These are phyloP conservation scores for Astragalus membranaceus DNA, from an alignment of 306 rosid genomes.

Conservation along the genomic window DNA sequence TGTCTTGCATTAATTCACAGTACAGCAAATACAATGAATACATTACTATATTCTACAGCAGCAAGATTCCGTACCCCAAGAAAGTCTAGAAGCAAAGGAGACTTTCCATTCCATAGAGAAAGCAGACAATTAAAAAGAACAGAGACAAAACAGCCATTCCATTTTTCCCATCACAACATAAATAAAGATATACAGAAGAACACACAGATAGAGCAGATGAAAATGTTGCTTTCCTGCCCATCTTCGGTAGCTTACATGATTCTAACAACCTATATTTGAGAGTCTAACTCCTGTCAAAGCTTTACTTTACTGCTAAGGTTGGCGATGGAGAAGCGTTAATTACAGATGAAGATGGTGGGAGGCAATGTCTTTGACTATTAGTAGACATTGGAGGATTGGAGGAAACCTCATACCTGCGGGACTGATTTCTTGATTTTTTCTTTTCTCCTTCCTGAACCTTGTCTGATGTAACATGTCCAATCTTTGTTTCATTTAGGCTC, in stretches of 20 bases:
- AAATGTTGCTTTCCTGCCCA: conserved; percentile 23
- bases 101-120: neutral
- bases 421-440: conserved; percentile 63
- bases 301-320: conserved; percentile 53
- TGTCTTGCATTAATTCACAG: neutral
- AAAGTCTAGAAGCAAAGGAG: neutral
- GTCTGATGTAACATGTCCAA: conserved; percentile 39
- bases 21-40: conserved; percentile 10
- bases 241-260: conserved; percentile 18
- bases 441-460: conserved; percentile 41
- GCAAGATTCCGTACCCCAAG: neutral
- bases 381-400: conserved; percentile 27
- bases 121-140: conserved; percentile 21
- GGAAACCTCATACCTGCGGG: conserved; percentile 36
- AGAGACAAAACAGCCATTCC: conserved; percentile 23
- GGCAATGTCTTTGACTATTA: conserved; percentile 47
- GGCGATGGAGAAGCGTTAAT: conserved; percentile 48
- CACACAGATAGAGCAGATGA: conserved; percentile 8
- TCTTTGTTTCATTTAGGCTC: conserved; percentile 61
- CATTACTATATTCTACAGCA: neutral
- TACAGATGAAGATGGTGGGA: conserved; percentile 43
- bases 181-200: conserved; percentile 13
- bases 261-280: conserved; percentile 31
- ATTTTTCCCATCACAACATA: neutral
- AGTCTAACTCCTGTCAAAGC: conserved; percentile 23